A percentile compares a stretch with the other conserved stretches of the same genome.
Evolutionary conservation across 768 basidiomycete species (phyloP).

Genomic region (Pholiota microspora): DNA sequence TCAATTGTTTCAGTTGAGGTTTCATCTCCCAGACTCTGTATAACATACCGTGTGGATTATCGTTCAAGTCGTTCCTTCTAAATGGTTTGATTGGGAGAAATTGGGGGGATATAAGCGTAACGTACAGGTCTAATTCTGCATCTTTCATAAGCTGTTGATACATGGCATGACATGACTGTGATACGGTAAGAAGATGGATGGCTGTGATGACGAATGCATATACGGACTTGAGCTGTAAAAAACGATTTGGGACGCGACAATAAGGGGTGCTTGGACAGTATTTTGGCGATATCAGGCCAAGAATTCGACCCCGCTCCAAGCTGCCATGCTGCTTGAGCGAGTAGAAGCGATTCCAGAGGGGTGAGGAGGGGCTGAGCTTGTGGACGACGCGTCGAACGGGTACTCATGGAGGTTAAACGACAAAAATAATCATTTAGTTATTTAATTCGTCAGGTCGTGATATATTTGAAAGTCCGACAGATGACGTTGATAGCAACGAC

Average conservation of each 20-base stretch:
- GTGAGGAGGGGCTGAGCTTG: constrained; percentile 21
- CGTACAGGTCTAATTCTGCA: constrained; percentile 64
- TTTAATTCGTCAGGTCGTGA: constrained; percentile 3
- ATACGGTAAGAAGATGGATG: constrained; percentile 2
- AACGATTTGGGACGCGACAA: constrained; percentile 58
- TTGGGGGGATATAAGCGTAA: constrained; percentile 2
- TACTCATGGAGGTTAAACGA: constrained; percentile 24
- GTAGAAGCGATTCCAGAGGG: constrained; percentile 68
- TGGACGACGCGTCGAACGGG: constrained; percentile 28
- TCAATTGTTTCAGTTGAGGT: constrained; percentile 7
- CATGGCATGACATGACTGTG: constrained; percentile 63
- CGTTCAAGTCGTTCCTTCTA: constrained; percentile 48
- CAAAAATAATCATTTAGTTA: constrained; percentile 12
- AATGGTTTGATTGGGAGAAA: constrained; percentile 2
- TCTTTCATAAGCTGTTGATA: constrained; percentile 71
- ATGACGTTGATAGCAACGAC: constrained; percentile 20
- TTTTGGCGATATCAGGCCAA: constrained; percentile 65
- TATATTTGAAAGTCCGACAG: constrained; percentile 19
- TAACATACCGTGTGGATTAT: constrained; percentile 49
- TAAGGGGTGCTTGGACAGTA: constrained; percentile 72
- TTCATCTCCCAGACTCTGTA: neutral
- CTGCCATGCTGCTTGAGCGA: constrained; percentile 87
- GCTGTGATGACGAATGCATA: constrained; percentile 9
- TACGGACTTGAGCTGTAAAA: constrained; percentile 66
- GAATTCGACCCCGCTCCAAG: constrained; percentile 52